A percentile compares a stretch with the other conserved stretches of the same genome.
phyloP scores from a whole-genome alignment of 2,329 filamentous ascomycete species.

The Aspergillus luchuensis region DNA sequence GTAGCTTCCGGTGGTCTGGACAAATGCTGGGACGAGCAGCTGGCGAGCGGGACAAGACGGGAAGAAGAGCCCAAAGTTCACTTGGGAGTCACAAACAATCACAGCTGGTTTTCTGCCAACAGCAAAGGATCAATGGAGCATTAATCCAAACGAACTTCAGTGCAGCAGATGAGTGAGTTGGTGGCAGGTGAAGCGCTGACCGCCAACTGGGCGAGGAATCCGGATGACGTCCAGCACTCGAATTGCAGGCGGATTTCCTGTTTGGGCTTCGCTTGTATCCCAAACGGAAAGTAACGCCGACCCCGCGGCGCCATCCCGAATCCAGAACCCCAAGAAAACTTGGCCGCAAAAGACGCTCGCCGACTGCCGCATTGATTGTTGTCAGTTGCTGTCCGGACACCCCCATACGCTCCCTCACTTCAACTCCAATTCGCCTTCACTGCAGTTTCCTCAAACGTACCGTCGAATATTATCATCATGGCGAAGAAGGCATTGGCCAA shows the following conservation, averaged over 20 bases:
- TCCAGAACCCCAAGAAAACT: conserved; percentile 19
- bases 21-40: not conserved
- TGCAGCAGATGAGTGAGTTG: not conserved
- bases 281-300: conserved; percentile 24
- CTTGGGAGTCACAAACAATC: not conserved
- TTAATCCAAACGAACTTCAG: not conserved
- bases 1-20: conserved; percentile 17
- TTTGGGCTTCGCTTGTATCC: conserved; percentile 10
- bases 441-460: not conserved
- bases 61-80: not conserved
- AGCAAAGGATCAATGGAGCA: not conserved
- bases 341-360: conserved; percentile 15
- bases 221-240: conserved; percentile 23
- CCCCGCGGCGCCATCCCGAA: conserved; percentile 13
- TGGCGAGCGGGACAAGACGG: not conserved
- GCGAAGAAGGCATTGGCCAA: conserved; percentile 54
- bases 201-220: not conserved
- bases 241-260: not conserved
- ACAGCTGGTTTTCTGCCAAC: not conserved
- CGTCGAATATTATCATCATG: conserved; percentile 42
- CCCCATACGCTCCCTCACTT: not conserved
- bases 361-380: not conserved
- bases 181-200: not conserved
- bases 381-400: not conserved
- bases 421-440: not conserved